Base-by-base conservation (phyloP, 2,329 filamentous ascomycete species). In the Aureobasidium vineae region DNA sequence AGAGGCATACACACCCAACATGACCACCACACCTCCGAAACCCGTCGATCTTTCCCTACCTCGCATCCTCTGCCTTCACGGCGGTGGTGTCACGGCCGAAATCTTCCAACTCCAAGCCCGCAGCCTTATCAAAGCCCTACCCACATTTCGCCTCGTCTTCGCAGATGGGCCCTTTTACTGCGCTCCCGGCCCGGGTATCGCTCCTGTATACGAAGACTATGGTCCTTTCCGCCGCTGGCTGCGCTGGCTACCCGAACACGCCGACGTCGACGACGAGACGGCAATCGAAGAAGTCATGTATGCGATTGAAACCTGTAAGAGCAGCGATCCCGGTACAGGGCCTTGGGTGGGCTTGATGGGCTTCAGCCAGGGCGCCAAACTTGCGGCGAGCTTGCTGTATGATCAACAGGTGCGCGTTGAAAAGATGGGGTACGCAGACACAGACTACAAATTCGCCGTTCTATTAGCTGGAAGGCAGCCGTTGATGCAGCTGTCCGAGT, bases 21-120 rank as follows among this genome's bases (percentile, higher is more conserved):
- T 57, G 53, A n/a, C 21, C 3, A 49, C 31, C 15, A 47, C 63
- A 36, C 40, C 52, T n/a, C 63, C 52, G 6, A 49, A 60, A 31
- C 59, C 59, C n/a, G 15, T 33, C 59, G 63, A 64, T 63, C 72
- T 72, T 65, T 65, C 70, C 50, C 67, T 70, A 47, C 89, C 89
- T 3, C 87, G 90, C 67, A 86, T 93, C 70, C 87, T 93, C 71
- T 92, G 89, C 77, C 86, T 93, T n/a, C 90, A 93, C 76, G 90
- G 90, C 74, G 90, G 90, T 72, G 90, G 90, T 68, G 86, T 88
- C 70, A 92, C 89, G 72, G 87, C 83, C n/a, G 74, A 81, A 47
- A 85, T 92, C 75, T 92, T 92, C 79, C 79, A 83, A 68, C 75
- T 83, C 13, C 90, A 93, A 78, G 86, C 86, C 70, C 89, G 90